phyloP scores from a whole-genome alignment of 805 yeast species.

The Saccharomycopsis capsularis region DNA sequence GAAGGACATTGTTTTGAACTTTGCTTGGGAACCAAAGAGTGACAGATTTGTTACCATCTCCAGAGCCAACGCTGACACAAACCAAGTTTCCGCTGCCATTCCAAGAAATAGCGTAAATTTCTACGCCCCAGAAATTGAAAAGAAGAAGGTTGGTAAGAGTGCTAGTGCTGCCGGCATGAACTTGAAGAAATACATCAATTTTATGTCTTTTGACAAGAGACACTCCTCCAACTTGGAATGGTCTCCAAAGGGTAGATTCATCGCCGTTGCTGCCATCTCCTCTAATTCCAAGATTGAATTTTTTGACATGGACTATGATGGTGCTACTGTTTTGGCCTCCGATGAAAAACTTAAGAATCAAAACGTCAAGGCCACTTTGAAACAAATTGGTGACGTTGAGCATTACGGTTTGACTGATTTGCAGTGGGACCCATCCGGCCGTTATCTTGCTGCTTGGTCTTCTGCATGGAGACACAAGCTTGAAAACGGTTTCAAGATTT shows the following conservation, averaged over 20 bases:
- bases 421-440: slow-evolving; percentile 94
- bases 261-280: slow-evolving; percentile 43
- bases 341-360: slow-evolving; percentile 31
- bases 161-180: slow-evolving; percentile 33
- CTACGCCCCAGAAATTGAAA: slow-evolving; percentile 69
- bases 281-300: slow-evolving; percentile 68
- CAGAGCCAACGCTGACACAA: slow-evolving; percentile 44
- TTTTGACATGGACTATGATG: slow-evolving; percentile 80
- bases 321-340: slow-evolving; percentile 38
- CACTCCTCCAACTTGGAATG: slow-evolving; percentile 69
- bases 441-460: slow-evolving; percentile 84
- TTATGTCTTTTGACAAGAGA: slow-evolving; percentile 53
- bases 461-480: slow-evolving; percentile 76
- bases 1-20: slow-evolving; percentile 78
- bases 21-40: slow-evolving; percentile 94
- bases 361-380: slow-evolving; percentile 51
- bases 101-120: slow-evolving; percentile 63
- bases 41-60: slow-evolving; percentile 81
- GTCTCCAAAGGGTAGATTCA: slow-evolving; percentile 92
- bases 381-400: slow-evolving; percentile 55
- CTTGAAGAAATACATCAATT: slow-evolving; percentile 50
- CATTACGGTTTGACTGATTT: slow-evolving; percentile 75
- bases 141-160: slow-evolving; percentile 44
- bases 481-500: slow-evolving; percentile 87
- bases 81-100: slow-evolving; percentile 53